Base-by-base conservation (phyloP, 805 yeast genomes). In the Hanseniaspora occidentalis region DNA sequence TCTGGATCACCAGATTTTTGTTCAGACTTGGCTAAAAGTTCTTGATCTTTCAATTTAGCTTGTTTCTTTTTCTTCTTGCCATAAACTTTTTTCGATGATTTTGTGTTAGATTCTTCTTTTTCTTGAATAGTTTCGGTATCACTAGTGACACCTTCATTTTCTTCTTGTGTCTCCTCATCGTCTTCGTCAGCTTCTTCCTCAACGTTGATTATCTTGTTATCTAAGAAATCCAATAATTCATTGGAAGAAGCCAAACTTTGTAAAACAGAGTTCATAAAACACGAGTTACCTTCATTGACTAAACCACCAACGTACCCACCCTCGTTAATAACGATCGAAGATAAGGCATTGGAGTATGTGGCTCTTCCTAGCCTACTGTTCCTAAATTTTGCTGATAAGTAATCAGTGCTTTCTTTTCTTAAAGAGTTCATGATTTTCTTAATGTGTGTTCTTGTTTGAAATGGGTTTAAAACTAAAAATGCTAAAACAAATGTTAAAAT, bases 221-320 rank as follows among this genome's bases (percentile, higher is more conserved):
- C 71, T 36, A 83, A 64, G 50, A 79, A 83, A 17, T 65, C 64
- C 16, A 67, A 49, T 27, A 85, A 62, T 26, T 77, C 72, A 20
- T 70, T 67, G 0, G 92, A 79, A 0, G 89, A 79, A 0, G 95
- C 86, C 42, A 86, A 61, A 14, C 83, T 72, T 57, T 88, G 96
- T 21, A 88, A 58, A 1, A 88, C 96, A 19, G 86, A 76, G 61
- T 88, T 88, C 94, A 86, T 85, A 52, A 88, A 88, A 58, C 96
- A 88, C 0, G 96, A 85, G 55, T 88, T 88, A 11, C 96, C 96
- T 47, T 84, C 95, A 56, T 88, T 88, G 43, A 73, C 70, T 27
- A 88, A 68, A 1, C 96, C 96, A 20, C 95, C 96, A 25, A 84
- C 72, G 40, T 71, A 73, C 1, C 88, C 88, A 43, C 89, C 89